Conservation (phyloP, 179 eudicot genomes). For the Vitellaria paradoxa region DNA sequence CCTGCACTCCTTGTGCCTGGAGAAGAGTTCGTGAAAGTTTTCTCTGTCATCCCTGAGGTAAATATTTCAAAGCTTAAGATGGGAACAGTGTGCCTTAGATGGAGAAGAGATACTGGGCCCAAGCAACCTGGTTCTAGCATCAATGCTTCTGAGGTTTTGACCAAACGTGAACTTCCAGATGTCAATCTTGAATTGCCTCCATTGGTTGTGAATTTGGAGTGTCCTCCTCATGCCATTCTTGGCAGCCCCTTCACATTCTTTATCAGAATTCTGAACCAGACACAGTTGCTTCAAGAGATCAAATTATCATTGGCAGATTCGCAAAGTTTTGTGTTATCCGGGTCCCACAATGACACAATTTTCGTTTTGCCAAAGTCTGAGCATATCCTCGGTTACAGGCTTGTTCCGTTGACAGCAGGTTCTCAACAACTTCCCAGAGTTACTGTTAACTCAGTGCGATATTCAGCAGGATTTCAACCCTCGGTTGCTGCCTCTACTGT, state of each 20-base stretch:
- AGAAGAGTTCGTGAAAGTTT: constrained; percentile 77
- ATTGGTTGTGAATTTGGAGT: constrained; percentile 61
- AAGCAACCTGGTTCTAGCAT: constrained; percentile 20
- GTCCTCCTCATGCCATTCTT: constrained; percentile 88
- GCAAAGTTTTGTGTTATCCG: constrained; percentile 77
- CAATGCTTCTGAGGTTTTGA: constrained; percentile 45
- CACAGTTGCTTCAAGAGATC: constrained; percentile 81
- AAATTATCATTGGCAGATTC: constrained; percentile 80
- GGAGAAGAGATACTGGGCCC: constrained; percentile 53
- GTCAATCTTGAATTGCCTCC: constrained; percentile 66
- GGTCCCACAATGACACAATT: constrained; percentile 66
- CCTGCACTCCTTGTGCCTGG: constrained; percentile 63
- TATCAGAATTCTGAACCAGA: constrained; percentile 63
- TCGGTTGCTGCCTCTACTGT: constrained; percentile 62
- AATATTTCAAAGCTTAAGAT: constrained; percentile 40
- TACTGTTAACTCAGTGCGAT: constrained; percentile 59
- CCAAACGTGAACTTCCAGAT: constrained; percentile 76
- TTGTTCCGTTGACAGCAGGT: constrained; percentile 80
- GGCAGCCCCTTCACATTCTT: constrained; percentile 77
- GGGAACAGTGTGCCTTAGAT: constrained; percentile 69
- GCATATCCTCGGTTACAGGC: constrained; percentile 66
- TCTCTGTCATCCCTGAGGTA: constrained; percentile 55
- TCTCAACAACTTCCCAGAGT: constrained; percentile 75
- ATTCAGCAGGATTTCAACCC: constrained; percentile 77
- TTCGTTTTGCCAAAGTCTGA: constrained; percentile 72